Evolutionary conservation across 176 grass and related monocot genomes (phyloP).

Genomic region (Dactylis glomerata): DNA sequence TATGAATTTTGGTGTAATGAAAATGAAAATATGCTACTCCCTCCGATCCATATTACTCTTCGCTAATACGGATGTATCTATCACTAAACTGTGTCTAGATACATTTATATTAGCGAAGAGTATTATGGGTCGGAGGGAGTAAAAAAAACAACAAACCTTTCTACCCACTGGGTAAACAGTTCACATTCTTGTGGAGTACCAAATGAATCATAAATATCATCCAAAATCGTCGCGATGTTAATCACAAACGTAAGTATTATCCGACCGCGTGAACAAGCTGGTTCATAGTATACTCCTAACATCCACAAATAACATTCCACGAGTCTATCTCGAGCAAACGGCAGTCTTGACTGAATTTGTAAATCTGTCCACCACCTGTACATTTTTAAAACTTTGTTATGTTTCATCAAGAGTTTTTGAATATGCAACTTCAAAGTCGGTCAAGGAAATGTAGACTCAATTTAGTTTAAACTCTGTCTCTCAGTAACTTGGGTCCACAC

Average conservation of each 20-base stretch:
- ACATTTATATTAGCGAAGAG: too few relatives aligned
- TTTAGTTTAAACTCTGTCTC: not conserved
- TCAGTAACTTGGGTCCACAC: not conserved
- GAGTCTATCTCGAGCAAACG: slow-evolving; percentile 9
- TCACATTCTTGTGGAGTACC: not conserved
- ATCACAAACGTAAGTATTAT: not conserved
- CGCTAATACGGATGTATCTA: too few relatives aligned
- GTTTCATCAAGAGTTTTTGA: not conserved
- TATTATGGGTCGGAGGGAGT: too few relatives aligned
- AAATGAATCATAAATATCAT: slow-evolving; percentile 10
- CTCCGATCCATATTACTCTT: too few relatives aligned
- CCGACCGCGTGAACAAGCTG: not conserved
- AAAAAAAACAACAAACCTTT: not conserved
- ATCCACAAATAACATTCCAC: slow-evolving; percentile 18
- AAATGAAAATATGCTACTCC: not conserved
- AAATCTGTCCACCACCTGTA: slow-evolving; percentile 18
- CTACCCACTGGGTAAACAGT: not conserved
- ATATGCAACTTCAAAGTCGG: too few relatives aligned
- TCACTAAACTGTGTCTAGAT: too few relatives aligned
- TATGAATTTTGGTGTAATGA: not conserved
- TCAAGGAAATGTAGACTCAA: not conserved
- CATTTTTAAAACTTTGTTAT: not conserved
- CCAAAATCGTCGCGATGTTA: not conserved
- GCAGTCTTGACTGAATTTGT: not conserved
- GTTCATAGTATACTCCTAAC: not conserved